Evolutionary conservation across 257 asterid genomes (phyloP), one percentile per base, ranked within the genome.

Genomic region (Paraleonurus japonicus): DNA sequence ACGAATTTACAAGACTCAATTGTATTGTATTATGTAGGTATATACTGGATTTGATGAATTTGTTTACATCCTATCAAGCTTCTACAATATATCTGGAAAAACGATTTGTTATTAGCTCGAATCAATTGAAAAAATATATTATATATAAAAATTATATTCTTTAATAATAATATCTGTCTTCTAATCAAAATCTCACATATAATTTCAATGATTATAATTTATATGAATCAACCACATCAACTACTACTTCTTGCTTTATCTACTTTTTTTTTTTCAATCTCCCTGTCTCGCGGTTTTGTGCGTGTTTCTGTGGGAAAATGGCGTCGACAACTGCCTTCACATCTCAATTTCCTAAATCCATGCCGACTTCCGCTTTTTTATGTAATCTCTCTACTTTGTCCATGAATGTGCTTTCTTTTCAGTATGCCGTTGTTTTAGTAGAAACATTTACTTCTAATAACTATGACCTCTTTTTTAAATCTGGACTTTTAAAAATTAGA

Each of bases 261-360:
- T 78, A 66, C 57, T 50, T 8, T 37, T 50, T 39, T 12, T 39
- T 39, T 45, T 55, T 20, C 24, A 30, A 3, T 5, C 4, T 43
- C 45, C 10, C 66, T 17, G 57, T 23, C 32, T 67, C 65, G 68
- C 75, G 39, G 12, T 57, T 22, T 39, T 50, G 53, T 54, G 75
- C 43, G 76, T 63, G 62, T 70, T 70, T 26, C 58, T 67, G 71
- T 43, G 78, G 22, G 68, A 61, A 67, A 73, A 78, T 78, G 82
- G 82, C 75, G 28, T 68, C 82, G 20, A 51, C 78, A 67, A 67
- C 5, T 61, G 72, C 72, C 32, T 71, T 77, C 33, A 43, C 68
- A n/a, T 51, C 71, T 67, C 81, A 37, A 66, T 58, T 61, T 37
- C 71, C 75, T 7, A 72, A 67, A 5, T 61, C 75, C 33, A 10